phyloP scores from a whole-genome alignment of 129 eudicot genomes.

The carrot (Daucus carota) region DNA sequence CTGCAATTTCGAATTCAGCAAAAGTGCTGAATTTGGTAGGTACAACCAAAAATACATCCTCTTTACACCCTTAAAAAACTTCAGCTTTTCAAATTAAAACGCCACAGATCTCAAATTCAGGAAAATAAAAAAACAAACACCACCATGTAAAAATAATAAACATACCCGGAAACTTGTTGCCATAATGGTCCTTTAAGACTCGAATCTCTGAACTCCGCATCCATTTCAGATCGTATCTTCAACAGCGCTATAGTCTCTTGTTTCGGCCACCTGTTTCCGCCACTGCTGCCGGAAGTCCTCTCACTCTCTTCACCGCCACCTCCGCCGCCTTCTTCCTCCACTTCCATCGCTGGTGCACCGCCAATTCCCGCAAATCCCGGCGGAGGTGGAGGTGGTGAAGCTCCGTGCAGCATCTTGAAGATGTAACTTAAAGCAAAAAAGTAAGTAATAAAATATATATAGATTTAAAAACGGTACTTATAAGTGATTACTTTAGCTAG shows the following conservation, averaged over 20 bases:
- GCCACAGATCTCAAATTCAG: not conserved
- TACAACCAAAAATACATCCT: not conserved
- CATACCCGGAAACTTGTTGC: constrained; percentile 90
- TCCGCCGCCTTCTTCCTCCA: not conserved
- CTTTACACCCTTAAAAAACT: not conserved
- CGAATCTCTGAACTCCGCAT: constrained; percentile 72
- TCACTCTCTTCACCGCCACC: constrained; percentile 45
- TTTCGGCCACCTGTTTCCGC: constrained; percentile 89
- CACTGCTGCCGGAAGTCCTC: constrained; percentile 32
- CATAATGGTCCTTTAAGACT: constrained; percentile 94
- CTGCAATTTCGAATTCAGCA: not conserved
- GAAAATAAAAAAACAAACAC: too few relatives aligned
- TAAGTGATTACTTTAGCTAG: not conserved
- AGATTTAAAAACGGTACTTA: not conserved
- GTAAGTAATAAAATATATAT: not conserved
- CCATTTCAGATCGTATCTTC: constrained; percentile 88
- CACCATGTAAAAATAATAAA: too few relatives aligned
- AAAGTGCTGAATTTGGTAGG: constrained; percentile 1
- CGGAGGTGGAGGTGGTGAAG: constrained; percentile 22
- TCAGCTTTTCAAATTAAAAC: not conserved
- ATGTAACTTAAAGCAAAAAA: not conserved
- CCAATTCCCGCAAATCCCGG: constrained; percentile 16
- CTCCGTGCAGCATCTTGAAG: constrained; percentile 40
- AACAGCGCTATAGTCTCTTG: constrained; percentile 82
- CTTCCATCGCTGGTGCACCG: constrained; percentile 23